phyloP scores from a whole-genome alignment of 805 yeast genomes.

The Debaryomyces prosopidis region DNA sequence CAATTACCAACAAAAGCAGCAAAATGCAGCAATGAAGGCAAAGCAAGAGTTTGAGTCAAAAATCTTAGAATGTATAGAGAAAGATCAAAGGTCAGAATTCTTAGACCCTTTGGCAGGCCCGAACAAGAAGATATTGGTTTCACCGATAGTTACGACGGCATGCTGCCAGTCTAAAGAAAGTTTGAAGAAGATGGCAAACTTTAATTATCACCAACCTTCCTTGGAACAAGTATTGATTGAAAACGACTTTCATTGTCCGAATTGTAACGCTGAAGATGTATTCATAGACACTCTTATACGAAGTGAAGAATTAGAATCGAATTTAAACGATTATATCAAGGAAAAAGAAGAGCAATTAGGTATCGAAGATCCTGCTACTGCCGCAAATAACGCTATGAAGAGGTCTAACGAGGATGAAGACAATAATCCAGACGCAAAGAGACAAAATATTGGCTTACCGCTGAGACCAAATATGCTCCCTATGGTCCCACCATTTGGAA shows the following conservation, averaged over 20 bases:
- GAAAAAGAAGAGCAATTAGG: conserved; percentile 33
- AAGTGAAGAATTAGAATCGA: conserved; percentile 58
- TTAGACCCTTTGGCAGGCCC: conserved; percentile 59
- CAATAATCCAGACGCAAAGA: conserved; percentile 21
- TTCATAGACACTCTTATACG: conserved; percentile 69
- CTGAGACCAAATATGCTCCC: conserved; percentile 17
- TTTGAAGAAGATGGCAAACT: conserved; percentile 54
- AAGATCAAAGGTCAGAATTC: conserved; percentile 42
- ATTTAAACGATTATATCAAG: conserved; percentile 53
- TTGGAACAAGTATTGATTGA: conserved; percentile 59
- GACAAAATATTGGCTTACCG: conserved; percentile 22
- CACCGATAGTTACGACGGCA: conserved; percentile 76
- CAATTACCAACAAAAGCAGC: conserved; percentile 71
- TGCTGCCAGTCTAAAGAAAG: conserved; percentile 65
- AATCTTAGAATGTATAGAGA: conserved; percentile 28
- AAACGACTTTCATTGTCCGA: conserved; percentile 88
- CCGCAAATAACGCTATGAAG: conserved; percentile 13
- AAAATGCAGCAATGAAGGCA: conserved; percentile 45
- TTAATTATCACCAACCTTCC: conserved; percentile 36
- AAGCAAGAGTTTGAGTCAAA: conserved; percentile 52
- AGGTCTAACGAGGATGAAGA: conserved; percentile 20
- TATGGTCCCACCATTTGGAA: conserved; percentile 13
- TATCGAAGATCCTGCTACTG: conserved; percentile 28
- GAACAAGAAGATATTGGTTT: conserved; percentile 57
- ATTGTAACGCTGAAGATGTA: conserved; percentile 72